Conservation (phyloP, 768 basidiomycete species). For the Tubosaeta sp. region DNA sequence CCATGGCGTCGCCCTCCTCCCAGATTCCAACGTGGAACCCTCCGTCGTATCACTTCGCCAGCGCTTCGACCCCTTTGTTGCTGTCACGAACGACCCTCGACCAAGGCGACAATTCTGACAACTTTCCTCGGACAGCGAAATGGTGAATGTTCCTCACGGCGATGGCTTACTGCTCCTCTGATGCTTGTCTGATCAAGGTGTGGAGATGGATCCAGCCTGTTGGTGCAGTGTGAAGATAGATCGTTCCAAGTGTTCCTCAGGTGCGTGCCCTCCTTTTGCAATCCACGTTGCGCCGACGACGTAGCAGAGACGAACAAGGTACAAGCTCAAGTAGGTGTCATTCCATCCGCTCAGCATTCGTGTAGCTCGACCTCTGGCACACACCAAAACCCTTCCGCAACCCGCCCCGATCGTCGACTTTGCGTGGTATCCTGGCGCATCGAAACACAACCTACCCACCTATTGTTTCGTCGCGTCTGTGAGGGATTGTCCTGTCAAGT, state of each 20-base stretch:
- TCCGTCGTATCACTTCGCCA: slow-evolving; percentile 29
- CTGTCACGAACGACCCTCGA: slow-evolving; percentile 13
- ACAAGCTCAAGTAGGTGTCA: background rate
- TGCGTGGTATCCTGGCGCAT: slow-evolving; percentile 82
- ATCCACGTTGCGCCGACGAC: background rate
- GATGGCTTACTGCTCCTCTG: background rate
- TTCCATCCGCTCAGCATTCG: background rate
- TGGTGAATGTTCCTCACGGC: slow-evolving; percentile 39
- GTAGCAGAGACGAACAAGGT: background rate
- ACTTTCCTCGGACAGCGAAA: slow-evolving; percentile 54
- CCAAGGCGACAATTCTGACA: slow-evolving; percentile 29
- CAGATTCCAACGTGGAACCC: background rate
- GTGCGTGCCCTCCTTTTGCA: slow-evolving; percentile 28
- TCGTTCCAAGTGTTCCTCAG: slow-evolving; percentile 51
- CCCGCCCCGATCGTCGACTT: slow-evolving; percentile 74
- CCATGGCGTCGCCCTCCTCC: background rate
- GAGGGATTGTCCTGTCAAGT: slow-evolving; percentile 78
- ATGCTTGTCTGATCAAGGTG: slow-evolving; percentile 44
- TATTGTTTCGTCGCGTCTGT: slow-evolving; percentile 86
- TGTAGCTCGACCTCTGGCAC: slow-evolving; percentile 4
- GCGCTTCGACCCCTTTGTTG: slow-evolving; percentile 8
- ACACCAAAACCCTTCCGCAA: slow-evolving; percentile 40
- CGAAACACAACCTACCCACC: slow-evolving; percentile 47
- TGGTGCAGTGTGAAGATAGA: slow-evolving; percentile 71
- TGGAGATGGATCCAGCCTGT: slow-evolving; percentile 64